Evolutionary conservation across 768 basidiomycete genomes (phyloP), one percentile per base, ranked within the genome.

Genomic region (Tephrocybe sp.): DNA sequence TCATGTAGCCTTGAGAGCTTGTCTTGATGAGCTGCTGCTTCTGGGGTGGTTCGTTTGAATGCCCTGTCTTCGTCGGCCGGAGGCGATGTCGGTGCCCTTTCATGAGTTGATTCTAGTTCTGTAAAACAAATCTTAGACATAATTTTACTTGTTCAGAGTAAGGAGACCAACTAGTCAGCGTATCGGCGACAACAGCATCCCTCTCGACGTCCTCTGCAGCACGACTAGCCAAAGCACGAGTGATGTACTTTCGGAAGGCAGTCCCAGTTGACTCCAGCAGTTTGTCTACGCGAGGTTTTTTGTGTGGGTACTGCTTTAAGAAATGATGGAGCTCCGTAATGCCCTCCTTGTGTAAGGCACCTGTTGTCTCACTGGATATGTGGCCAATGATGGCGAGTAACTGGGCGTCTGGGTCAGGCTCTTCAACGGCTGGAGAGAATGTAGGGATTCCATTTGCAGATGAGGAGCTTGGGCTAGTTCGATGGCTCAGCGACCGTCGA

Each of bases 281-380:
- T 63, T 92, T 91, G 60, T 94, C 92, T 18, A 94, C 91, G 34
- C 83, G 82, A 2, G 83, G 71, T 60, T 81, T 79, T 63, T 92
- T 93, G 59, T 92, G 84, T 0, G 93, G 94, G 62, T 97, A 83
- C 24, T 84, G 86, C 69, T 94, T 94, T 61, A 98, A 69, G 74
- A 94, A 98, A 28, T 92, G 86, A 64, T 98, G 92, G 19, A 99
- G 73, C 60, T 95, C 92, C 3, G 92, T 95, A 48, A 98, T 94
- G 3, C 92, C 92, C 65, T 96, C 92, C 67, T 93, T 93, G 65
- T 93, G 89, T 70, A 92, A 73, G 13, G 89, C 89, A 13, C 89
- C 90, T 4, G 91, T 90, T 19, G 90, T 89, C 69, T 92, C 88
- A 63, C 87, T 89, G 26, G 89, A 92, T 51, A 91, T 91, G 62